Evolutionary conservation across 306 rosid genomes (phyloP).

Genomic region (Argentina anserina): DNA sequence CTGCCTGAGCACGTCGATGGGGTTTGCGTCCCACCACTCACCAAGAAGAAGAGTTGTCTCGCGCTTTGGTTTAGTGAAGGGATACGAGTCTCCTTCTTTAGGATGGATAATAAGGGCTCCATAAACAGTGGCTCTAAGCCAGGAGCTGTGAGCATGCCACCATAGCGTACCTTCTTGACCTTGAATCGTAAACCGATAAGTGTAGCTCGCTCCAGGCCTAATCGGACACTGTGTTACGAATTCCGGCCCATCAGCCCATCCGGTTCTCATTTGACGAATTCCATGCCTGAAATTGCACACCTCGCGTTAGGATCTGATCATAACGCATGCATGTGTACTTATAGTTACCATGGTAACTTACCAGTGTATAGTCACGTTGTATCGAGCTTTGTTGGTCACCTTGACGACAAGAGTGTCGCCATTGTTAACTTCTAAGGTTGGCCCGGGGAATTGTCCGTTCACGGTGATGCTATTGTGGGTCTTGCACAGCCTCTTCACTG

Average conservation of each 20-base stretch:
- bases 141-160: constrained; percentile 99
- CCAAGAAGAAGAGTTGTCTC: constrained; percentile 74
- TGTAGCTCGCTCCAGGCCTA: constrained; percentile 77
- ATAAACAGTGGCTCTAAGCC: constrained; percentile 90
- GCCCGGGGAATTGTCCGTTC: constrained; percentile 88
- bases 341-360: constrained; percentile 9
- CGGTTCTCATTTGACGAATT: constrained; percentile 72
- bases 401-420: constrained; percentile 79
- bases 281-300: constrained; percentile 62
- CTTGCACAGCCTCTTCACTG: constrained; percentile 99
- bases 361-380: constrained; percentile 90
- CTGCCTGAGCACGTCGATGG: constrained; percentile 62
- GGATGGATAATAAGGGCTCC: constrained; percentile 85
- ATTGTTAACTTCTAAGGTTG: constrained; percentile 74
- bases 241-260: constrained; percentile 98
- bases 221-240: constrained; percentile 96
- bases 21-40: constrained; percentile 97
- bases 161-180: constrained; percentile 96
- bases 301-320: background rate
- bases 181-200: constrained; percentile 66
- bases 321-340: constrained; percentile 7
- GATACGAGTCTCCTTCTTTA: constrained; percentile 58
- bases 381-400: constrained; percentile 79
- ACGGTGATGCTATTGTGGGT: constrained; percentile 72
- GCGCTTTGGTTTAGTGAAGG: constrained; percentile 65